These are phyloP conservation scores for Inga laurina DNA, from an alignment of 306 rosid genomes.

Conservation along the genomic window DNA sequence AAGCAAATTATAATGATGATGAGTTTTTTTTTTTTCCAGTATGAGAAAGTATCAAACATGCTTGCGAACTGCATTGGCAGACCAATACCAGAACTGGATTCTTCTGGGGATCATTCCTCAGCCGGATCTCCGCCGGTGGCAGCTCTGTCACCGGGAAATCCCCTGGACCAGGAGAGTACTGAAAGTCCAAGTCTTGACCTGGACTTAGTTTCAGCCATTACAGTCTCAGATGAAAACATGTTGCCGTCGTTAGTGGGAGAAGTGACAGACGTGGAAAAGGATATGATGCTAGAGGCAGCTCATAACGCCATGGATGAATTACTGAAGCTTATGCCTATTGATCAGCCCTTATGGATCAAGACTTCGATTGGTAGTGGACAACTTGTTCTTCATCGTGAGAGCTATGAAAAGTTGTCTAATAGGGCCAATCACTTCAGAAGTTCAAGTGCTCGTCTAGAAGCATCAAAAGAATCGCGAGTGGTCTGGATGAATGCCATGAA, in stretches of 20 bases:
- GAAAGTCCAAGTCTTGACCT: conserved; percentile 14
- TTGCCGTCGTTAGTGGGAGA: conserved; percentile 10
- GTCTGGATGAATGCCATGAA: conserved; percentile 46
- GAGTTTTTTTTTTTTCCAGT: conserved; percentile 42
- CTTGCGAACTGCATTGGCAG: conserved; percentile 41
- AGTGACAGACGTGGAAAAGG: conserved; percentile 41
- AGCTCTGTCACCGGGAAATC: conserved; percentile 21
- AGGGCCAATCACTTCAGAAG: conserved; percentile 29
- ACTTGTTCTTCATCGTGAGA: conserved; percentile 44
- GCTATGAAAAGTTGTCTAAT: conserved; percentile 42
- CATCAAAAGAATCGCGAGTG: conserved; percentile 59
- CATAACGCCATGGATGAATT: conserved; percentile 56
- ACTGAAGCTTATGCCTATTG: conserved; percentile 33
- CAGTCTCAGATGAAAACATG: background rate
- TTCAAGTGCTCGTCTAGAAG: conserved; percentile 39
- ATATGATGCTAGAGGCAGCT: conserved; percentile 44
- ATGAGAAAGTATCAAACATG: conserved; percentile 41
- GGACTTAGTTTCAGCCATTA: conserved; percentile 2
- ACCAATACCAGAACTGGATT: conserved; percentile 36
- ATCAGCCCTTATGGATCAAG: conserved; percentile 63
- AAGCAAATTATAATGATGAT: background rate
- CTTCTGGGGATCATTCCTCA: background rate
- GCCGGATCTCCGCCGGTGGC: background rate
- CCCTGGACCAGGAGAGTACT: conserved; percentile 24
- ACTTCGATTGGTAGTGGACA: conserved; percentile 27